A percentile compares a stretch with the other conserved stretches of the same genome.
Conservation (phyloP, 768 basidiomycete species). For the Trametes cinnabarina region DNA sequence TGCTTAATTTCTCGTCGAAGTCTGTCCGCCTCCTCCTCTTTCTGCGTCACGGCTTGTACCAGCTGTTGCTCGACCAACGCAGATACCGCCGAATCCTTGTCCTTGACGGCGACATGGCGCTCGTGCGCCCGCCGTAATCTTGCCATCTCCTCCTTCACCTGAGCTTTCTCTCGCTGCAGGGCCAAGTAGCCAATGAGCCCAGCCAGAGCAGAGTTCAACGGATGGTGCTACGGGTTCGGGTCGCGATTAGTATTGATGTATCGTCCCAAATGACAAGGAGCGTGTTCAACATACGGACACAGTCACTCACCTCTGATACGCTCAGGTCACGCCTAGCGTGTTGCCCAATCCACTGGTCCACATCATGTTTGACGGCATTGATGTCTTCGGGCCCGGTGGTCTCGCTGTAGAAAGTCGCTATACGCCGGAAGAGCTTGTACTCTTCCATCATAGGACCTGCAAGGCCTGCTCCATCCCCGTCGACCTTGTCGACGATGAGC, state of each 20-base stretch:
- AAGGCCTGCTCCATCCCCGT: not conserved
- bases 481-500: conserved; percentile 54
- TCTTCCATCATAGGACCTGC: conserved; percentile 15
- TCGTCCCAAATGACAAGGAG: not conserved
- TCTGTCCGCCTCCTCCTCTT: not conserved
- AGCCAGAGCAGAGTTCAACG: conserved; percentile 33
- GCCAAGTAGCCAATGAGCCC: conserved; percentile 40
- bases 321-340: conserved; percentile 19
- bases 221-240: conserved; percentile 28
- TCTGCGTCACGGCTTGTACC: conserved; percentile 2
- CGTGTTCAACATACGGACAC: not conserved
- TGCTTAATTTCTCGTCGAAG: conserved; percentile 4
- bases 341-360: conserved; percentile 38
- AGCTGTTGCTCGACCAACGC: conserved; percentile 21
- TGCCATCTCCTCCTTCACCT: conserved; percentile 9
- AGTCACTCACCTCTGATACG: not conserved
- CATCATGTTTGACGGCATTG: conserved; percentile 43
- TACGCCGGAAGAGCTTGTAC: conserved; percentile 32
- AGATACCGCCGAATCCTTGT: conserved; percentile 19
- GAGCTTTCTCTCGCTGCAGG: conserved; percentile 26
- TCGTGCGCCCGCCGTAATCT: conserved; percentile 14
- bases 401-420: conserved; percentile 36
- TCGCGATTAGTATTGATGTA: conserved; percentile 6
- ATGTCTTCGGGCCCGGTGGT: conserved; percentile 34
- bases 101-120: conserved; percentile 17